Base-by-base conservation (phyloP, 148 eudicot genomes). In the Pharnaceum exiguum region DNA sequence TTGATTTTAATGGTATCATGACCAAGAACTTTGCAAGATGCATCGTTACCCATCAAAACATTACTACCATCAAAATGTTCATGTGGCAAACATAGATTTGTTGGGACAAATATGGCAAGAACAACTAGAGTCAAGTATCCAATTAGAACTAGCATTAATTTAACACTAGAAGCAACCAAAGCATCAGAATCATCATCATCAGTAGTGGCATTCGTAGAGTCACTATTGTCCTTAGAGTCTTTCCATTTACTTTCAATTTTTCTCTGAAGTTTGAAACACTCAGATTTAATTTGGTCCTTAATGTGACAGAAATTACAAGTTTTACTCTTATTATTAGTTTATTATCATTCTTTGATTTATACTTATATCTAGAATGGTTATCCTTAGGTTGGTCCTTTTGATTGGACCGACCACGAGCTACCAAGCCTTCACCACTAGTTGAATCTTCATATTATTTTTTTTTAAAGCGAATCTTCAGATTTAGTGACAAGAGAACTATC, bases 1-100 rank as follows among this genome's bases (percentile, higher is more conserved):
- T 49, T 48, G 42, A 66, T 48, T 24, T 32, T 37, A n/a, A 66
- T 15, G 0, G 55, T 36, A 10, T 59, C 65, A 5, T 15, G 43
- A 0, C 59, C 65, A 40, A 43, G 43, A 10, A 51, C 42, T 31
- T 31, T 67, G 25, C 65, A 67, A 1, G 17, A 18, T 21, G 59
- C 38, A 48, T 67, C 43, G 17, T 67, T 49, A 4, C 59, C 59
- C 59, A 59, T 49, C 28, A 58, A 39, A 15, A 66, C 59, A 33
- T 22, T 22, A 5, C 65, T 65, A 39, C 51, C 12, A 22, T 47
- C 17, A n/a, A 35, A 8, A 6, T 2, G n/a, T 57, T 51, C 38
- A 44, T 56, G 10, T 57, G 37, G 49, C 10, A 28, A 67, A 57
- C 47, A 22, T 47, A 11, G 49, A 18, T 22, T 58, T 48, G 43